A percentile compares a stretch with the other conserved stretches of the same genome.
These are phyloP conservation scores for Phanerochaete sordida DNA, from an alignment of 768 basidiomycete species.

Conservation along the genomic window DNA sequence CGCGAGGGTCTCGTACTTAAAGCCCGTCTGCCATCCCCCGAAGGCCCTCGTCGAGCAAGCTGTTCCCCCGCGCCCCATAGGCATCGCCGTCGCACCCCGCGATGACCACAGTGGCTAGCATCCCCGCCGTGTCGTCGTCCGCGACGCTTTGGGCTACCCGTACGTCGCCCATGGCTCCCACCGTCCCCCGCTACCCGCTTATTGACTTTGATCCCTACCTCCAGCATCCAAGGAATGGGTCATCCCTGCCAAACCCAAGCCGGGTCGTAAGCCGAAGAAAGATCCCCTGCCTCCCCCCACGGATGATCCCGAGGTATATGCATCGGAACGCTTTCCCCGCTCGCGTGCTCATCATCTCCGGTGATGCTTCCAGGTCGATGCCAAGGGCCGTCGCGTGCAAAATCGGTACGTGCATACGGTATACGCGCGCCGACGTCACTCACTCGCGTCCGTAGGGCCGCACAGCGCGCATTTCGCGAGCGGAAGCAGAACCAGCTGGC, in stretches of 20 bases:
- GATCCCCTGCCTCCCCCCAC: slow-evolving; percentile 39
- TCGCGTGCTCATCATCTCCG: slow-evolving; percentile 12
- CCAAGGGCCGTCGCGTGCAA: slow-evolving; percentile 68
- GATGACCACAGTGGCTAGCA: slow-evolving; percentile 28
- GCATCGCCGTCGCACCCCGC: background rate
- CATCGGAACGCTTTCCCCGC: background rate
- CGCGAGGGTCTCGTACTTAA: slow-evolving; percentile 25
- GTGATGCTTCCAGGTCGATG: slow-evolving; percentile 33
- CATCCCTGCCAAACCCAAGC: slow-evolving; percentile 82
- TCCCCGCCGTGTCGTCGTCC: slow-evolving; percentile 41
- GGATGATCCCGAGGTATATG: slow-evolving; percentile 46
- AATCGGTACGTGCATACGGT: slow-evolving; percentile 51
- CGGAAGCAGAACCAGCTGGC: slow-evolving; percentile 86
- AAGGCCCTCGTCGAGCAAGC: slow-evolving; percentile 7
- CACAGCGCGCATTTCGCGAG: slow-evolving; percentile 87
- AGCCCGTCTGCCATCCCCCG: slow-evolving; percentile 16
- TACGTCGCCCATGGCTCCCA: slow-evolving; percentile 27
- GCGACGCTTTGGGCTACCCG: slow-evolving; percentile 75
- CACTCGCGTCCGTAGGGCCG: slow-evolving; percentile 48
- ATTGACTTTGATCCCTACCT: slow-evolving; percentile 11
- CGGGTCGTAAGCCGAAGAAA: slow-evolving; percentile 85
- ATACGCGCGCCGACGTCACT: background rate
- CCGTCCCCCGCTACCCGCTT: background rate
- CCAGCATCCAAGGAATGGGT: slow-evolving; percentile 89
- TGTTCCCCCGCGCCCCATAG: background rate